A percentile compares a stretch with the other conserved stretches of the same genome.
Evolutionary conservation across 176 grass and related monocot species (phyloP).

Genomic region (Zizania latifolia): DNA sequence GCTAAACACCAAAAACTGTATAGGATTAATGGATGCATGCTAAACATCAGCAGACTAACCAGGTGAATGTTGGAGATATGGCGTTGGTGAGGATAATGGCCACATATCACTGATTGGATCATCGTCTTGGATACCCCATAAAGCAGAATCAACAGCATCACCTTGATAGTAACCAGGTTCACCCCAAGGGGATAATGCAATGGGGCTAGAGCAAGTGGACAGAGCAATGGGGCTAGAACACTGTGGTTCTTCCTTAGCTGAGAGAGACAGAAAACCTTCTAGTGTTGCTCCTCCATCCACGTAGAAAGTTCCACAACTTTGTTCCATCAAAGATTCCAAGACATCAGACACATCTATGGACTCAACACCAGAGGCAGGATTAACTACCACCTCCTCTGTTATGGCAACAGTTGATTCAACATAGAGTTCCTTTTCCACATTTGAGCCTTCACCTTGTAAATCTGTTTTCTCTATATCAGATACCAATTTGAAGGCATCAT

Average conservation of each 20-base stretch:
- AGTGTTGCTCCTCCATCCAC: slow-evolving; percentile 23
- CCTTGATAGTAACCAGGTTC: slow-evolving; percentile 48
- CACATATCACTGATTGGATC: slow-evolving; percentile 41
- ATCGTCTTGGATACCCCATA: slow-evolving; percentile 45
- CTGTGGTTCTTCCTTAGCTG: slow-evolving; percentile 39
- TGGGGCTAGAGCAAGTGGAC: slow-evolving; percentile 43
- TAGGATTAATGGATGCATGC: background rate
- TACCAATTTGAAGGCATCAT: slow-evolving; percentile 6
- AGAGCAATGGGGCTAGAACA: slow-evolving; percentile 43
- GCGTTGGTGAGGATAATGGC: slow-evolving; percentile 45
- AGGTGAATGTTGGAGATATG: slow-evolving; percentile 28
- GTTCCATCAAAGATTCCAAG: slow-evolving; percentile 38
- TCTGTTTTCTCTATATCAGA: slow-evolving; percentile 3
- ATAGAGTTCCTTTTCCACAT: slow-evolving; percentile 20
- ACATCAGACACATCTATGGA: slow-evolving; percentile 32
- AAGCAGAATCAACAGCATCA: slow-evolving; percentile 36
- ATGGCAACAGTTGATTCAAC: slow-evolving; percentile 22
- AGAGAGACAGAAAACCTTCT: slow-evolving; percentile 20
- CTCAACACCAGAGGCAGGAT: slow-evolving; percentile 24
- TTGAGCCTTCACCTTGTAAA: slow-evolving; percentile 24
- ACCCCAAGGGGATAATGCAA: slow-evolving; percentile 43
- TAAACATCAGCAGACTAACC: slow-evolving; percentile 35
- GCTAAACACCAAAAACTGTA: background rate
- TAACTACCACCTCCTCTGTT: slow-evolving; percentile 14
- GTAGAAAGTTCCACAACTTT: slow-evolving; percentile 36